Base-by-base conservation (phyloP, 108 stramenopile species). In the Cyclostephanos invisitatus region DNA sequence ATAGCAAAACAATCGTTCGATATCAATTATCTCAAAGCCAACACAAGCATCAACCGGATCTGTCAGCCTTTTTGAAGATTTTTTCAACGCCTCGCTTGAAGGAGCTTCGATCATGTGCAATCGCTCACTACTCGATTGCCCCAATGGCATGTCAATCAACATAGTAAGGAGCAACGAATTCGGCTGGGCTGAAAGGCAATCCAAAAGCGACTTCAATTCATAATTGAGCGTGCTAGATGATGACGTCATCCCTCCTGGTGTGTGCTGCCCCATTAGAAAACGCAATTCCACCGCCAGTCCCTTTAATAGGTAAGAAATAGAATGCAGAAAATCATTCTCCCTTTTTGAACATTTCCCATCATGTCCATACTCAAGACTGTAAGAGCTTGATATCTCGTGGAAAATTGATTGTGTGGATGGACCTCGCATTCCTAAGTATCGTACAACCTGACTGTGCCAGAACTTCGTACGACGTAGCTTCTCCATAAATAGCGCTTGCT, bases 261-360 rank as follows among this genome's bases (percentile, higher is more conserved):
- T 36, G 18, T 61, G 35, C 3, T 42, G 76, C 2, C 35, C 62
- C 49, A 54, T 28, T 22, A 78, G 75, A n/a, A 51, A 56, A 61
- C 50, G 75, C 64, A 88, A 69, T 73, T 93, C 92, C 48, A 78
- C 57, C 1, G 90, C 81, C 21, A 84, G 32, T 21, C 89, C 90
- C 65, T 87, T 87, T 58, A 94, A 65, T 24, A 91, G 67, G 89
- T 87, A 94, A 11, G 87, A 83, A 46, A 89, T 78, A 40, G 82
- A 77, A 54, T 90, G 89, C 25, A 89, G 51, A 12, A 81, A 59
- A 63, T 84, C 75, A 54, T 67, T 77, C 28, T 79, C 64, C 53
- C 77, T 68, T 44, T 62, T 61, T 11, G 63, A 67, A 12, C 47
- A 40, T 54, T 63, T 22, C 66, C 75, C 24, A 70, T 86, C 60